These are phyloP conservation scores for Xerocomellus amylosporus DNA, from an alignment of 768 basidiomycete species.

Conservation along the genomic window DNA sequence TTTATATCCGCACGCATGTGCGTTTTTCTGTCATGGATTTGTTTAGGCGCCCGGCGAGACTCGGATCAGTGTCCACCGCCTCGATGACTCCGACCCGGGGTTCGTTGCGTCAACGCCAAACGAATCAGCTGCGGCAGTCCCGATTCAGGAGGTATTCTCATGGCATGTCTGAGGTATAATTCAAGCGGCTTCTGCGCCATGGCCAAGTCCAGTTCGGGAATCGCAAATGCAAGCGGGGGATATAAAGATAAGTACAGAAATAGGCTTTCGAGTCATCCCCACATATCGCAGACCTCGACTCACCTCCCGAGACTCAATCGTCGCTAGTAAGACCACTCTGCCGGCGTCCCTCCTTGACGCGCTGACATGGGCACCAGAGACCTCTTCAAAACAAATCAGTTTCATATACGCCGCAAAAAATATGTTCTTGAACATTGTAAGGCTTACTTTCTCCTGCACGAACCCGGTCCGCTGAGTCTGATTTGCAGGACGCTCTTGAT, in stretches of 20 bases:
- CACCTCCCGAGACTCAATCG: background rate
- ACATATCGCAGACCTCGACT: background rate
- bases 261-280: background rate
- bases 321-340: background rate
- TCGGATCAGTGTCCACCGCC: background rate
- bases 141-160: background rate
- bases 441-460: background rate
- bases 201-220: too few relatives aligned
- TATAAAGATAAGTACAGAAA: background rate
- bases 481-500: background rate
- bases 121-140: background rate
- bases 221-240: too few relatives aligned
- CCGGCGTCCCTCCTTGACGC: background rate
- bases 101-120: background rate
- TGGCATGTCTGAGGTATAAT: too few relatives aligned
- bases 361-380: background rate
- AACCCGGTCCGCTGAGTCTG: background rate
- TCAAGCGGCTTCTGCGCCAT: too few relatives aligned
- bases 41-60: background rate
- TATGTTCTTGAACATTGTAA: conserved; percentile 8
- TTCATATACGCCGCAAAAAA: background rate
- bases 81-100: background rate
- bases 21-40: too few relatives aligned
- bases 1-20: too few relatives aligned
- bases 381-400: background rate